Evolutionary conservation across 441 rosid species (phyloP).

Genomic region (Populus tomentosa): DNA sequence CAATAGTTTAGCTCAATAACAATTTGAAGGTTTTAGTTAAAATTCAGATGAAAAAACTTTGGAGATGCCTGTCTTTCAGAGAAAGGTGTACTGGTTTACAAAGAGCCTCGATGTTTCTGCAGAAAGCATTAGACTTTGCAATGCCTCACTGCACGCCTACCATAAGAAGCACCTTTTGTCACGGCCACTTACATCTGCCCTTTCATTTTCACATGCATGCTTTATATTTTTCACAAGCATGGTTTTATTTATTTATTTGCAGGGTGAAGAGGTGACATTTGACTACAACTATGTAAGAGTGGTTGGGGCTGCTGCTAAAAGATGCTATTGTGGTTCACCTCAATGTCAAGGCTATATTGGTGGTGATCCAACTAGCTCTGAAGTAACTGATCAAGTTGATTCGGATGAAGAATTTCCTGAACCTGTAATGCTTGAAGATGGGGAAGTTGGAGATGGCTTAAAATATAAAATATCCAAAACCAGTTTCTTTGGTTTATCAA

Average conservation of each 20-base stretch:
- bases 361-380: slow-evolving; percentile 80
- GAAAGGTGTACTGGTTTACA: neutral
- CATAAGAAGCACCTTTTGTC: neutral
- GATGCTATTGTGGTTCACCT: slow-evolving; percentile 83
- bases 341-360: slow-evolving; percentile 97
- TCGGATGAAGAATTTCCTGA: slow-evolving; percentile 98
- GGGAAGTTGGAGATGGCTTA: slow-evolving; percentile 28
- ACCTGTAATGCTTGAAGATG: slow-evolving; percentile 70
- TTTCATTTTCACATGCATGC: neutral
- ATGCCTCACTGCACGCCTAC: neutral
- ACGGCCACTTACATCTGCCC: neutral
- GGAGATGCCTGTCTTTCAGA: neutral
- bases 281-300: slow-evolving; percentile 99
- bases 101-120: neutral
- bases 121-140: neutral
- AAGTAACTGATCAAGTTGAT: slow-evolving; percentile 82
- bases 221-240: slow-evolving; percentile 7
- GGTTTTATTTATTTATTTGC: slow-evolving; percentile 8
- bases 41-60: neutral
- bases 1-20: neutral
- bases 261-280: slow-evolving; percentile 96
- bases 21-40: neutral
- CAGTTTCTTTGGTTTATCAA: slow-evolving; percentile 25
- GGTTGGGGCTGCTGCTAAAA: slow-evolving; percentile 98
- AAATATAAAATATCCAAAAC: slow-evolving; percentile 22